phyloP scores from a whole-genome alignment of 768 basidiomycete species.

The Kwoniella dejecticola region DNA sequence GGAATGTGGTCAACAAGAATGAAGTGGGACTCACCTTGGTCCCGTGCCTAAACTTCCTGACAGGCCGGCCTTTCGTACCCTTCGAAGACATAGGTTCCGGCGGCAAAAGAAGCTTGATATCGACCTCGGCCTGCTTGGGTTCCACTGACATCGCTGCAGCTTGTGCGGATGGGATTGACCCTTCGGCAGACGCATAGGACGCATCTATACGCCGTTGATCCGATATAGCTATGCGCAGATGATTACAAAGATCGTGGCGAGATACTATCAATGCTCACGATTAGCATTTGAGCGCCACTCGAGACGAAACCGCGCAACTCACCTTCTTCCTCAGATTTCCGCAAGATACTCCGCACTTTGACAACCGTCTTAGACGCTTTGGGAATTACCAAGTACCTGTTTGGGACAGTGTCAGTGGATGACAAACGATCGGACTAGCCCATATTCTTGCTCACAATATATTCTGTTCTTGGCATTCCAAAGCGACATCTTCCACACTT shows the following conservation, averaged over 20 bases:
- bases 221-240: conserved; percentile 40
- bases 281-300: not conserved
- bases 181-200: conserved; percentile 44
- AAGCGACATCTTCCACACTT: conserved; percentile 43
- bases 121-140: conserved; percentile 31
- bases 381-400: conserved; percentile 51
- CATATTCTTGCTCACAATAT: conserved; percentile 37
- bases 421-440: no score
- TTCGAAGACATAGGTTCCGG: conserved; percentile 42
- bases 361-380: conserved; percentile 42
- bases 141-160: conserved; percentile 34
- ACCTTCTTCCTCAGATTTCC: conserved; percentile 51
- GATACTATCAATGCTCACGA: conserved; percentile 30
- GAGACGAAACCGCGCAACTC: conserved; percentile 3
- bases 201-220: conserved; percentile 53
- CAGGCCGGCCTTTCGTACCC: conserved; percentile 35
- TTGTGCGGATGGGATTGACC: conserved; percentile 34
- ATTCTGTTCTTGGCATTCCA: conserved; percentile 52
- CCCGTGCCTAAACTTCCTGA: conserved; percentile 41
- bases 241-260: conserved; percentile 44
- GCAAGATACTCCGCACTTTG: conserved; percentile 47
- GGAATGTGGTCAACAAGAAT: no score
- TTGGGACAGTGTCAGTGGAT: not conserved
- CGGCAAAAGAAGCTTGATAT: conserved; percentile 47
- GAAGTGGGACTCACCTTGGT: conserved; percentile 31